phyloP scores from a whole-genome alignment of 371 early-diverging fungal genomes.

The Syncephalastrum racemosum region DNA sequence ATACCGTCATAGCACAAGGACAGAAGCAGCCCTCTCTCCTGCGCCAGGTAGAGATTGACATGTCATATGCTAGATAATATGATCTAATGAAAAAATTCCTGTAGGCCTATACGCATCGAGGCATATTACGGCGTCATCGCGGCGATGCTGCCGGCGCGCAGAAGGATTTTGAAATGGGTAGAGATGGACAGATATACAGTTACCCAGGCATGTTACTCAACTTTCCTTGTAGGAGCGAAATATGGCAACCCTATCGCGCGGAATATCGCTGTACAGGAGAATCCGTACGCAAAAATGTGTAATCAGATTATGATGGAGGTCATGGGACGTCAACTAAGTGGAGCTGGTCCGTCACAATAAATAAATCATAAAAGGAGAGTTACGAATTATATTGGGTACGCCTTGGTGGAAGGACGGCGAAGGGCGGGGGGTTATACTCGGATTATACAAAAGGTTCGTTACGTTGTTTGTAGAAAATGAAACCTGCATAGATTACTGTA shows the following conservation, averaged over 20 bases:
- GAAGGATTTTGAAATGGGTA: conserved; percentile 66
- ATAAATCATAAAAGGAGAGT: background rate
- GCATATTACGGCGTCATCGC: conserved; percentile 59
- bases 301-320: conserved; percentile 73
- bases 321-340: conserved; percentile 52
- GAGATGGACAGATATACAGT: background rate
- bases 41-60: conserved; percentile 51
- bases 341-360: conserved; percentile 2
- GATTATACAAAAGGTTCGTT: too few relatives aligned
- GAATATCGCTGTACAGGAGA: conserved; percentile 71
- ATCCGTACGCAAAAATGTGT: conserved; percentile 92
- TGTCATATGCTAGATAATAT: background rate
- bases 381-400: too few relatives aligned
- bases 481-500: too few relatives aligned
- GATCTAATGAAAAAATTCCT: background rate
- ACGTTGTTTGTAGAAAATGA: too few relatives aligned
- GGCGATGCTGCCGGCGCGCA: conserved; percentile 71
- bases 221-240: conserved; percentile 56
- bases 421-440: too few relatives aligned
- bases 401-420: too few relatives aligned
- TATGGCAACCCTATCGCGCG: conserved; percentile 85
- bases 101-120: conserved; percentile 87
- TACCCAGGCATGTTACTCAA: background rate
- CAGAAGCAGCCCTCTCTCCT: conserved; percentile 64
- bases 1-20: conserved; percentile 66